A percentile compares a stretch with the other conserved stretches of the same genome.
phyloP scores from a whole-genome alignment of 495 filamentous ascomycete genomes.

The Physcia stellaris region DNA sequence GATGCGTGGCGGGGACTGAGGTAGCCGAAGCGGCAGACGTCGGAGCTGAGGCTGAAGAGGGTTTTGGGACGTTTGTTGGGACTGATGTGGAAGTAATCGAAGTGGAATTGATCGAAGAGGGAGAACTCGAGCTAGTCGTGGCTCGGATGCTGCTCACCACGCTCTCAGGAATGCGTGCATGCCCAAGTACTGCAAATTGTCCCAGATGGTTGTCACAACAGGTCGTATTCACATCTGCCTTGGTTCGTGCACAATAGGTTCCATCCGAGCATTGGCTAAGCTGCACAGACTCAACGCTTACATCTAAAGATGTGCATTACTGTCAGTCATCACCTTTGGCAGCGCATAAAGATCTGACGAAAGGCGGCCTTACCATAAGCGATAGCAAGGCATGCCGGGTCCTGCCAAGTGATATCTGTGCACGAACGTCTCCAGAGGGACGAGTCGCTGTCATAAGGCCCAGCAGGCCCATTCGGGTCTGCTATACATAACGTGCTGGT shows the following conservation, averaged over 20 bases:
- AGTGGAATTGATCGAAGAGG: too few relatives aligned
- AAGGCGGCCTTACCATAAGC: slow-evolving; percentile 3
- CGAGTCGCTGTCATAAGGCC: slow-evolving; percentile 3
- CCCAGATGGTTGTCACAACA: slow-evolving; percentile 8
- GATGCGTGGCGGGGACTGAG: background rate
- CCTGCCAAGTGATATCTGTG: slow-evolving; percentile 8
- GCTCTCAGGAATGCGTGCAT: slow-evolving; percentile 4
- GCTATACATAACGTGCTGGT: slow-evolving; percentile 3
- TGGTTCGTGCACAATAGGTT: slow-evolving; percentile 4
- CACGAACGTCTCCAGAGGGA: slow-evolving; percentile 10
- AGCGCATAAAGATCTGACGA: background rate
- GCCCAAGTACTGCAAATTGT: slow-evolving; percentile 5
- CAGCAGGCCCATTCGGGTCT: slow-evolving; percentile 1
- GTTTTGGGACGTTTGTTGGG: too few relatives aligned
- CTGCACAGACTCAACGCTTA: background rate
- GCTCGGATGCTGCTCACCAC: slow-evolving; percentile 10
- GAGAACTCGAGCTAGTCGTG: too few relatives aligned
- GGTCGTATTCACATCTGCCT: slow-evolving; percentile 3
- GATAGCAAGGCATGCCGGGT: slow-evolving; percentile 9
- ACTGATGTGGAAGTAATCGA: too few relatives aligned
- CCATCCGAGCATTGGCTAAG: slow-evolving; percentile 6
- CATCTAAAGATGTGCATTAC: slow-evolving; percentile 1
- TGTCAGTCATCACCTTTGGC: background rate
- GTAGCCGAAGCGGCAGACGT: background rate
- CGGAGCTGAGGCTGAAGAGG: too few relatives aligned